Conservation (phyloP, 2,329 filamentous ascomycete genomes). For the Leptographium lundbergii region DNA sequence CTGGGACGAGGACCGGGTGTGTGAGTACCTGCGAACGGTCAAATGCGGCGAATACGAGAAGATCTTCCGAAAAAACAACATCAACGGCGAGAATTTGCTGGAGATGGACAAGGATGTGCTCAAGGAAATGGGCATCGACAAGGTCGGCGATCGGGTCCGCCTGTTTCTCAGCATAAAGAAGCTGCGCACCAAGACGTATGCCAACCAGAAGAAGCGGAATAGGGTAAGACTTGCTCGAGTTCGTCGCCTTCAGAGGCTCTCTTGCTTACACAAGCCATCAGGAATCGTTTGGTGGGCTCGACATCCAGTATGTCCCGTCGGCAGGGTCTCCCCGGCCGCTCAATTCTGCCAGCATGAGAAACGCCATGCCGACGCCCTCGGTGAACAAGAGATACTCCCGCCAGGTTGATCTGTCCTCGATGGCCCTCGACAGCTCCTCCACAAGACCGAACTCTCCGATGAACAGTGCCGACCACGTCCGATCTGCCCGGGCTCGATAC, state of each 20-base stretch:
- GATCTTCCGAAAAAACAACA: slow-evolving; percentile 75
- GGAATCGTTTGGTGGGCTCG: slow-evolving; percentile 76
- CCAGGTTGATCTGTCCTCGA: slow-evolving; percentile 37
- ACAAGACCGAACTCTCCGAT: slow-evolving; percentile 63
- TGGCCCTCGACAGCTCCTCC: slow-evolving; percentile 29
- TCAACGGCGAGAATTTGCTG: slow-evolving; percentile 91
- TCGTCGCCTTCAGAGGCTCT: background rate
- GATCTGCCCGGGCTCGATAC: slow-evolving; percentile 43
- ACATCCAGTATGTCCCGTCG: slow-evolving; percentile 49
- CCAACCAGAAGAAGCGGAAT: slow-evolving; percentile 72
- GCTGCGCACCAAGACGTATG: slow-evolving; percentile 61
- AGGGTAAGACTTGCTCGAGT: slow-evolving; percentile 38
- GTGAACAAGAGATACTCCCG: slow-evolving; percentile 53
- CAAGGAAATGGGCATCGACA: slow-evolving; percentile 97
- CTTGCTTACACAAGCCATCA: slow-evolving; percentile 20
- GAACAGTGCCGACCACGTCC: slow-evolving; percentile 23
- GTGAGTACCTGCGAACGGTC: slow-evolving; percentile 80
- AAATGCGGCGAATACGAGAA: slow-evolving; percentile 91
- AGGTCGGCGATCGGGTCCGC: slow-evolving; percentile 89
- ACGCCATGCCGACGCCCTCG: slow-evolving; percentile 28
- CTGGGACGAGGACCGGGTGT: slow-evolving; percentile 87
- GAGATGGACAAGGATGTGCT: slow-evolving; percentile 95
- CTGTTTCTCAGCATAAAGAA: slow-evolving; percentile 80
- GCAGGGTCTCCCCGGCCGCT: slow-evolving; percentile 52
- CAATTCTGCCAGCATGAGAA: slow-evolving; percentile 36